phyloP scores from a whole-genome alignment of 257 asterid species.

The Parsonsia alboflavescens region DNA sequence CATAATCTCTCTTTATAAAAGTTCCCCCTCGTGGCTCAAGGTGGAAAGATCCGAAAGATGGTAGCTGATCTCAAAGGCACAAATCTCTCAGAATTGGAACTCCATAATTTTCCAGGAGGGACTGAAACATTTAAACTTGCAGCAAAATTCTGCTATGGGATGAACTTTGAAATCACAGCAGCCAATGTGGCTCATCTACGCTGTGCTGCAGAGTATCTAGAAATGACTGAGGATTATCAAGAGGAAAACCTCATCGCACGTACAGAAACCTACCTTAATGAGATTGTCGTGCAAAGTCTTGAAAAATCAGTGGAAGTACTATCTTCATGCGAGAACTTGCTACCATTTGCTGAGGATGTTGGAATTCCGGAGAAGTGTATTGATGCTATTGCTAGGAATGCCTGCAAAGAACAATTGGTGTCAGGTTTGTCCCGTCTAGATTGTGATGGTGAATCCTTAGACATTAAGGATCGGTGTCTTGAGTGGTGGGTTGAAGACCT shows the following conservation, averaged over 20 bases:
- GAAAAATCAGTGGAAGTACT: conserved; percentile 59
- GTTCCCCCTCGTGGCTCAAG: conserved; percentile 68
- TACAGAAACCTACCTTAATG: conserved; percentile 49
- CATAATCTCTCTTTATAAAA: conserved; percentile 18
- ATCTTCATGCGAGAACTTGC: conserved; percentile 37
- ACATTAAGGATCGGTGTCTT: conserved; percentile 31
- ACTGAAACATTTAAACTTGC: conserved; percentile 63
- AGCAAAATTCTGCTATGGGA: conserved; percentile 64
- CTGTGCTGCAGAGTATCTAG: conserved; percentile 57
- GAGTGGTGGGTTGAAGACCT: conserved; percentile 78
- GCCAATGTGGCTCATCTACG: conserved; percentile 54
- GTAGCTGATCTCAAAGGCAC: conserved; percentile 43
- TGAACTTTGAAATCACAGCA: conserved; percentile 58
- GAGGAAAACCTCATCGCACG: conserved; percentile 51
- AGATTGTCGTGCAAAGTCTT: conserved; percentile 40
- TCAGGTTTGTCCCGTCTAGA: conserved; percentile 50
- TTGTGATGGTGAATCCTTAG: conserved; percentile 31
- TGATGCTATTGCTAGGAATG: conserved; percentile 40
- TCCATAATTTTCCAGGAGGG: conserved; percentile 59
- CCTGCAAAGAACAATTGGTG: conserved; percentile 55
- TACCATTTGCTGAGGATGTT: conserved; percentile 47
- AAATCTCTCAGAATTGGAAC: conserved; percentile 39
- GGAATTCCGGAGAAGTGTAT: conserved; percentile 37
- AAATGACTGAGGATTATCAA: conserved; percentile 51
- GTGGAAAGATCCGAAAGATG: conserved; percentile 65